These are phyloP conservation scores for Withania somnifera DNA, from an alignment of 305 asterid species.

Conservation along the genomic window DNA sequence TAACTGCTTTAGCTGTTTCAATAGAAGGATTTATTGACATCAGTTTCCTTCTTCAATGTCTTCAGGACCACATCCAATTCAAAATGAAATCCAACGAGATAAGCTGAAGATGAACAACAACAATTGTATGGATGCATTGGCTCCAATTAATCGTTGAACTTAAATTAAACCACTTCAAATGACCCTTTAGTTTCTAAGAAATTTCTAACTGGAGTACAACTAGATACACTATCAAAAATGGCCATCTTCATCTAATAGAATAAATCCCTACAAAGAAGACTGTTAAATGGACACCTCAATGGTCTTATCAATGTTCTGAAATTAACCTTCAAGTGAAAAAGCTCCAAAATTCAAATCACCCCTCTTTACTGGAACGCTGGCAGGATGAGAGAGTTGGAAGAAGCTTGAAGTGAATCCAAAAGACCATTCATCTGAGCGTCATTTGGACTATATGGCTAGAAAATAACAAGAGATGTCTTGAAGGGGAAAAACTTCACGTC, in stretches of 20 bases:
- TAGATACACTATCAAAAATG: background rate
- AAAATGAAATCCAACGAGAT: background rate
- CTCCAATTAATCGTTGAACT: background rate
- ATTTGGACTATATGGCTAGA: background rate
- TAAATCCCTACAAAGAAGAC: background rate
- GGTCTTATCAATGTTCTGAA: background rate
- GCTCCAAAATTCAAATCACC: background rate
- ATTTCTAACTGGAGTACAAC: background rate
- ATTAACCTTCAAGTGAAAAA: background rate
- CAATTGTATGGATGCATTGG: background rate
- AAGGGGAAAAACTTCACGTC: too few relatives aligned
- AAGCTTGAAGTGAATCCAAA: background rate
- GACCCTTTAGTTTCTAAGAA: background rate
- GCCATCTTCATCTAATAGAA: background rate
- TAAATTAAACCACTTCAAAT: background rate
- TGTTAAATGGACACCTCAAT: background rate
- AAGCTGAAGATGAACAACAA: too few relatives aligned
- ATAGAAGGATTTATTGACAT: background rate
- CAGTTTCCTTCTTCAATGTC: background rate
- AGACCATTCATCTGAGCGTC: background rate
- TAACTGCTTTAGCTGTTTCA: conserved; percentile 29
- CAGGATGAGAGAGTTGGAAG: background rate
- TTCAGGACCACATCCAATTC: background rate
- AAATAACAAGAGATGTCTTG: background rate
- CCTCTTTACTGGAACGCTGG: background rate